Evolutionary conservation across 177 flowering plant species (phyloP).

Genomic region (Vitis hybrid): DNA sequence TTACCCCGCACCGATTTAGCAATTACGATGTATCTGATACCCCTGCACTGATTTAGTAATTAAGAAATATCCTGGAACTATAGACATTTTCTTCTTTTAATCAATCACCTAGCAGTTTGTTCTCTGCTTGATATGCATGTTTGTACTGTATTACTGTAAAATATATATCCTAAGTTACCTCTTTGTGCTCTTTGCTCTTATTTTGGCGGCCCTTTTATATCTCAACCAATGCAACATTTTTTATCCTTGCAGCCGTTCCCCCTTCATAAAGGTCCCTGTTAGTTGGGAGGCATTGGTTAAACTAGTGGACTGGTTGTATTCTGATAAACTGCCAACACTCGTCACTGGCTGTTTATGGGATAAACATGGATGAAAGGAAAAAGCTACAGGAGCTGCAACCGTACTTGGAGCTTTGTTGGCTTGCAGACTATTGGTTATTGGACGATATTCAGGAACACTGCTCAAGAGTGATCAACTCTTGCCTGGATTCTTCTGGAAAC

Average conservation of each 20-base stretch:
- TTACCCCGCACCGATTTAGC: no score
- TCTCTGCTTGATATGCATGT: no score
- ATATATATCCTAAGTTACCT: no score
- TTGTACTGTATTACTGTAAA: no score
- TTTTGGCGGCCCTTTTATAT: neutral
- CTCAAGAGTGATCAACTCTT: constrained; percentile 38
- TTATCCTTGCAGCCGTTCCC: constrained; percentile 50
- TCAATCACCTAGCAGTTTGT: no score
- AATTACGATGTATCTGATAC: no score
- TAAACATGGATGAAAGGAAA: constrained; percentile 44
- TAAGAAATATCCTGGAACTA: no score
- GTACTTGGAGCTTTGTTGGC: constrained; percentile 76
- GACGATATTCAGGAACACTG: constrained; percentile 57
- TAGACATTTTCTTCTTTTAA: no score
- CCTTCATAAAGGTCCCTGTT: constrained; percentile 51
- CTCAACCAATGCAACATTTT: neutral
- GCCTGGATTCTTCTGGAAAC: constrained; percentile 38
- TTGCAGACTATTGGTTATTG: constrained; percentile 74
- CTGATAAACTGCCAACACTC: constrained; percentile 54
- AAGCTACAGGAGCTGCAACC: constrained; percentile 47
- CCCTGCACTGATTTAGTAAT: no score
- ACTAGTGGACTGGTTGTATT: constrained; percentile 72
- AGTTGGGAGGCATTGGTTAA: constrained; percentile 70
- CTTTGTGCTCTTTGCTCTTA: neutral
- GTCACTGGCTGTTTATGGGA: constrained; percentile 69